Conservation (phyloP, 257 asterid species). For the Solanum gracilifrons region DNA sequence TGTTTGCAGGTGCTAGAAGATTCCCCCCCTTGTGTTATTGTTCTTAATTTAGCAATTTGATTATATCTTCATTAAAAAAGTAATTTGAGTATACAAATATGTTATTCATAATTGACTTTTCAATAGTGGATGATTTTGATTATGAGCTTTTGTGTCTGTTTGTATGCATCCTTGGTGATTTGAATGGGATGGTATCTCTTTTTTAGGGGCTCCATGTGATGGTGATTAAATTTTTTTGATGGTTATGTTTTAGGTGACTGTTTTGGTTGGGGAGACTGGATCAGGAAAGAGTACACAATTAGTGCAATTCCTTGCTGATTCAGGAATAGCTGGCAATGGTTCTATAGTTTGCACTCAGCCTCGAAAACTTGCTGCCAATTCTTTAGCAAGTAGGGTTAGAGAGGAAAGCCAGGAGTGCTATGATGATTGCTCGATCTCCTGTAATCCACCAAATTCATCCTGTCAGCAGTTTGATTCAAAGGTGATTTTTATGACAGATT, state of each 20-base stretch:
- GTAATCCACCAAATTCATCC: slow-evolving; percentile 55
- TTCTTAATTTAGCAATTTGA: not conserved
- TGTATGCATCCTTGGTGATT: not conserved
- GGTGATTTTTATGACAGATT: slow-evolving; percentile 70
- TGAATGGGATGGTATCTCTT: not conserved
- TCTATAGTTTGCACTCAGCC: slow-evolving; percentile 90
- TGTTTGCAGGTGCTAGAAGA: not conserved
- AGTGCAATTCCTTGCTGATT: slow-evolving; percentile 87
- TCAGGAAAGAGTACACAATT: slow-evolving; percentile 96
- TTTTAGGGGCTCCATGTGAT: not conserved
- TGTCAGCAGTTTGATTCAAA: slow-evolving; percentile 36
- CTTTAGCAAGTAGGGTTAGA: slow-evolving; percentile 71
- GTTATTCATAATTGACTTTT: not conserved
- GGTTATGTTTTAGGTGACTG: slow-evolving; percentile 39
- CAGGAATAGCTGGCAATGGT: slow-evolving; percentile 43
- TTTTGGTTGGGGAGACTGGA: slow-evolving; percentile 90
- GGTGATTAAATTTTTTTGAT: not conserved
- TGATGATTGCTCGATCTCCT: slow-evolving; percentile 29
- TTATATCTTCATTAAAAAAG: not conserved
- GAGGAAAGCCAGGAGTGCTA: slow-evolving; percentile 69
- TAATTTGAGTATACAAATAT: not conserved
- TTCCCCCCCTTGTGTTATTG: not conserved
- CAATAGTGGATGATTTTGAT: not conserved
- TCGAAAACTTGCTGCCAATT: slow-evolving; percentile 82
- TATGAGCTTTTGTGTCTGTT: not conserved